Percentiles rank a stretch among this genome's conserved stretches.
phyloP scores from a whole-genome alignment of 2,329 filamentous ascomycete genomes.

The Thielaviopsis populi region DNA sequence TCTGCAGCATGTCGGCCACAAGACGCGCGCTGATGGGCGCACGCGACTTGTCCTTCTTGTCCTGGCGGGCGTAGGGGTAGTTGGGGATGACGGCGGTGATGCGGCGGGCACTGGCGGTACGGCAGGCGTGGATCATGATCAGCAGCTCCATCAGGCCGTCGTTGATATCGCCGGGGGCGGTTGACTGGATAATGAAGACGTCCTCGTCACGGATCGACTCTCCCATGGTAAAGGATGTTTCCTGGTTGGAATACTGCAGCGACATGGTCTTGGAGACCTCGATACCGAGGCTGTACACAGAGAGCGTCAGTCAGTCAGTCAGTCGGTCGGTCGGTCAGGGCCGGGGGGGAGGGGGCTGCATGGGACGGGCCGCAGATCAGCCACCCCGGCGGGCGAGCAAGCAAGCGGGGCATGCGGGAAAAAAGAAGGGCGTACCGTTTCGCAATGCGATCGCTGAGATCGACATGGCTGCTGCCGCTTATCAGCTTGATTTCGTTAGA shows the following conservation, averaged over 20 bases:
- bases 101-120: slow-evolving; percentile 51
- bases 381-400: not conserved
- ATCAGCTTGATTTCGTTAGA: slow-evolving; percentile 40
- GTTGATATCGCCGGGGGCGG: slow-evolving; percentile 90
- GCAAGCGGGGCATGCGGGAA: no score
- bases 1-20: slow-evolving; percentile 95
- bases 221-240: slow-evolving; percentile 83
- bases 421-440: slow-evolving; percentile 26
- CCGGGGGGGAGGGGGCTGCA: no score
- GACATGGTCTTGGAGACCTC: slow-evolving; percentile 66
- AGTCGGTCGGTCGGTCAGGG: not conserved
- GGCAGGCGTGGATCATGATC: slow-evolving; percentile 94
- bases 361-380: slow-evolving; percentile 2
- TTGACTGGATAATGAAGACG: slow-evolving; percentile 91
- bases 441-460: slow-evolving; percentile 33
- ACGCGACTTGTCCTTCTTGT: slow-evolving; percentile 88
- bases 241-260: slow-evolving; percentile 74
- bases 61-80: slow-evolving; percentile 90
- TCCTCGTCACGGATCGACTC: slow-evolving; percentile 95
- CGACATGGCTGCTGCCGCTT: slow-evolving; percentile 34
- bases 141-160: slow-evolving; percentile 95
- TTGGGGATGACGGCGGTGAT: slow-evolving; percentile 94
- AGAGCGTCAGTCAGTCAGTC: slow-evolving; percentile 20
- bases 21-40: slow-evolving; percentile 94
- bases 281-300: slow-evolving; percentile 49